Evolutionary conservation across 176 grass and related monocot genomes (phyloP), one percentile per base, ranked within the genome.

Genomic region (Bothriochloa decipiens): DNA sequence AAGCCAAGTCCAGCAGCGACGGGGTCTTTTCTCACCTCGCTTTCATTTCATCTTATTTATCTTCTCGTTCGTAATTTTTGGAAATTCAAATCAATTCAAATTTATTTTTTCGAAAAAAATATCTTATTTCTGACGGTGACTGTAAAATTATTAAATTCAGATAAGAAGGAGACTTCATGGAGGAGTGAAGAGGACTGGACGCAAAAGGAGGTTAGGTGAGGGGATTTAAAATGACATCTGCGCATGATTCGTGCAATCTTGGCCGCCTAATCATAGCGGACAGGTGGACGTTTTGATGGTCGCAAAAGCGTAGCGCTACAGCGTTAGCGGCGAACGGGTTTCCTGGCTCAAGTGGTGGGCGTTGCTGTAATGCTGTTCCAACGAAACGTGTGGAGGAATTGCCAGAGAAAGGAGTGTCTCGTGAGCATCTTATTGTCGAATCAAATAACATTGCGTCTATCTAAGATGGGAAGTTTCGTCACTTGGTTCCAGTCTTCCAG

Each of bases 211-310:
- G 74, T 86, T 87, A 16, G 68, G 80, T 87, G 75, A 23, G 39
- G 79, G 75, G 50, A 62, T 79, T 85, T 74, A 63, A 79, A 75
- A 14, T 74, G 84, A 7, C 84, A 90, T 75, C 69, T 68, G 79
- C 77, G 47, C 74, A 75, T 41, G 60, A 83, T 75, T 41, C 78
- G 84, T 87, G 84, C 88, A 62, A 39, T 58, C 81, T 81, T 14
- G 72, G 80, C 75, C 33, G 88, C 70, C 53, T 75, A 90, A 90
- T 90, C 68, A 83, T 86, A 69, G 80, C 68, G 50, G 47, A 64
- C 84, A 83, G 75, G 61, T 83, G 69, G 23, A 75, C 39, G n/a
- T 69, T 87, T 60, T 65, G 79, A 78, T 73, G 65, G 22, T 64
- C 69, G 46, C 63, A 12, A 74, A 58, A 35, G 39, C 32, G 63